These are phyloP conservation scores for Akebia trifoliata DNA, from an alignment of 164 flowering plant species.

Conservation along the genomic window DNA sequence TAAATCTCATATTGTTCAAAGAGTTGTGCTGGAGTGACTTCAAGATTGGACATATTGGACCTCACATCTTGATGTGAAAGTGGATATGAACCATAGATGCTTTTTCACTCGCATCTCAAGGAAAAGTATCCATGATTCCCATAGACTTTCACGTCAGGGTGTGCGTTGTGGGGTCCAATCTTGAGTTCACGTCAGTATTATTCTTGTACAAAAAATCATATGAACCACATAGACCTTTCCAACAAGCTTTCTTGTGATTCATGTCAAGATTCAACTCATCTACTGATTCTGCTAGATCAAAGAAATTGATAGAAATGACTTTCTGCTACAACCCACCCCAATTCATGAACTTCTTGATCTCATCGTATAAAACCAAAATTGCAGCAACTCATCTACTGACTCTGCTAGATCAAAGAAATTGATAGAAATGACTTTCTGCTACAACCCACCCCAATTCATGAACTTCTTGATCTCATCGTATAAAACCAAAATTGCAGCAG, in stretches of 20 bases:
- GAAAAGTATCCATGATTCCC: no score
- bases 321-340: constrained; percentile 45
- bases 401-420: neutral
- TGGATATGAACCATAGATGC: no score
- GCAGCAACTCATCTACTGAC: neutral
- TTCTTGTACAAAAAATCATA: no score
- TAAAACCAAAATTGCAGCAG: constrained; percentile 88
- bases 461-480: constrained; percentile 88
- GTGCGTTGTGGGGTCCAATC: no score
- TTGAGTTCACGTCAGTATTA: no score
- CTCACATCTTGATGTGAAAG: no score
- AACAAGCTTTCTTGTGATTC: no score
- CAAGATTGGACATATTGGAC: no score
- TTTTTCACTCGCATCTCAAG: no score
- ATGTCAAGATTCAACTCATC: no score
- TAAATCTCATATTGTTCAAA: constrained; percentile 14
- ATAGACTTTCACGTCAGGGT: no score
- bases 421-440: constrained; percentile 13
- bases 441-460: constrained; percentile 59
- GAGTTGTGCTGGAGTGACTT: neutral
- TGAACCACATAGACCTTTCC: no score
- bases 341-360: constrained; percentile 75
- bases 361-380: constrained; percentile 51
- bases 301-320: neutral
- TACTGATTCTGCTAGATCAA: neutral